These are phyloP conservation scores for Suillus clintonianus DNA, from an alignment of 768 basidiomycete genomes.

Conservation along the genomic window DNA sequence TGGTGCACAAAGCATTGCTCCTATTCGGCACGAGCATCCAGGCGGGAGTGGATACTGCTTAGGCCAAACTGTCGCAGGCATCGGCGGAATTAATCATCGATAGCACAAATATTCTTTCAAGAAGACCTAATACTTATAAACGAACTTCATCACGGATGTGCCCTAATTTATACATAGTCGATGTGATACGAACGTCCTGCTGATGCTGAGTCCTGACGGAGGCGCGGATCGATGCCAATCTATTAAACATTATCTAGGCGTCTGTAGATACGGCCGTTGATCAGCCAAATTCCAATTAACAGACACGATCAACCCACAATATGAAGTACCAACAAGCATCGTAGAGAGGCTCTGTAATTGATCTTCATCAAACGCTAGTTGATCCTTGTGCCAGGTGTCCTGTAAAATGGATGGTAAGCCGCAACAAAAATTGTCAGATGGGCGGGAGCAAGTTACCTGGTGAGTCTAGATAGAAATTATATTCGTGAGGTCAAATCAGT, in stretches of 20 bases:
- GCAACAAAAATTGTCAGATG: slow-evolving; percentile 3
- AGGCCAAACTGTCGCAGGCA: background rate
- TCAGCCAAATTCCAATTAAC: slow-evolving; percentile 11
- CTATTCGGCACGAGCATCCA: background rate
- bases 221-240: slow-evolving; percentile 7
- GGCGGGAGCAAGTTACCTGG: slow-evolving; percentile 43
- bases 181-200: slow-evolving; percentile 5
- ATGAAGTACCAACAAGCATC: slow-evolving; percentile 89
- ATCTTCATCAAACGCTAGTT: slow-evolving; percentile 84
- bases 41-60: background rate
- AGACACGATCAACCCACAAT: slow-evolving; percentile 53
- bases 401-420: slow-evolving; percentile 33
- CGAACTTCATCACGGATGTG: background rate
- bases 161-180: slow-evolving; percentile 6
- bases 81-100: slow-evolving; percentile 2
- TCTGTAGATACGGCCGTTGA: slow-evolving; percentile 26
- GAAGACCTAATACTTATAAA: background rate
- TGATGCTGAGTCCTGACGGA: background rate
- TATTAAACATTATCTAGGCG: slow-evolving; percentile 14
- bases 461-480: slow-evolving; percentile 47
- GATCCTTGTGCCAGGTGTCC: slow-evolving; percentile 94
- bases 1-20: background rate
- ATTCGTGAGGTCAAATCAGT: slow-evolving; percentile 8
- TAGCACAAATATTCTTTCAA: background rate
- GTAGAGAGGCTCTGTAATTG: slow-evolving; percentile 84